Evolutionary conservation across 2,329 filamentous ascomycete species (phyloP), one percentile per base, ranked within the genome.

Genomic region (Xylariaceae sp.): DNA sequence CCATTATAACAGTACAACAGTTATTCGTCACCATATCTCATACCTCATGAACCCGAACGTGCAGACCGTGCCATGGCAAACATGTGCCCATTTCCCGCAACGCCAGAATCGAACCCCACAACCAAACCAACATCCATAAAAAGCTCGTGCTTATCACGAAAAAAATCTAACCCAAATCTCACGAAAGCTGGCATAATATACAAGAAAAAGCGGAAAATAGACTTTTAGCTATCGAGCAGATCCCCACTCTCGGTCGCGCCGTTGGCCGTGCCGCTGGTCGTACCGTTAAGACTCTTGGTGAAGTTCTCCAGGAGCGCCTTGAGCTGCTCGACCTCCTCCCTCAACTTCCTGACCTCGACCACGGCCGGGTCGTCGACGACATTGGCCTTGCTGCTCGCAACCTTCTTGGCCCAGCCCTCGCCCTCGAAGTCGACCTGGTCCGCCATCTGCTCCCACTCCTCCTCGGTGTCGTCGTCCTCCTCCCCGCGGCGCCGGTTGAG

Each of bases 401-500:
- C 92, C 53, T 82, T 87, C 79, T 95, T 91, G 37, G 83, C 79
- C 95, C 95, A 99, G 0, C 89, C 91, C 59, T 93, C 90, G 0
- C 83, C 79, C 67, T 96, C 90, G 67, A 96, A 90, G 69, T 96
- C 89, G 19, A 93, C 71, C 50, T 89, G 82, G 6, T 79, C 79
- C 7, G 80, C 75, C 69, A 93, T 79, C 71, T 96, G 89, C 75
- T 99, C 95, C 95, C 95, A 99, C 71, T 97, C 93, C 69, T 98
- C 89, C 7, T 89, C 76, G 0, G 86, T 86, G 63, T 97, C 92
- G 65, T 99, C 95, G 63, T 99, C 95, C 2, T 89, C 89, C 64
- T 97, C 93, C 40, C 93, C 91, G 16, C 89, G 78, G 16, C 82
- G 82, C 1, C 95, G 82, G 71, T 98, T 98, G 52, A 78, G 80